These are phyloP conservation scores for Zalaria sp. DNA, from an alignment of 2,329 filamentous ascomycete genomes.

Conservation along the genomic window DNA sequence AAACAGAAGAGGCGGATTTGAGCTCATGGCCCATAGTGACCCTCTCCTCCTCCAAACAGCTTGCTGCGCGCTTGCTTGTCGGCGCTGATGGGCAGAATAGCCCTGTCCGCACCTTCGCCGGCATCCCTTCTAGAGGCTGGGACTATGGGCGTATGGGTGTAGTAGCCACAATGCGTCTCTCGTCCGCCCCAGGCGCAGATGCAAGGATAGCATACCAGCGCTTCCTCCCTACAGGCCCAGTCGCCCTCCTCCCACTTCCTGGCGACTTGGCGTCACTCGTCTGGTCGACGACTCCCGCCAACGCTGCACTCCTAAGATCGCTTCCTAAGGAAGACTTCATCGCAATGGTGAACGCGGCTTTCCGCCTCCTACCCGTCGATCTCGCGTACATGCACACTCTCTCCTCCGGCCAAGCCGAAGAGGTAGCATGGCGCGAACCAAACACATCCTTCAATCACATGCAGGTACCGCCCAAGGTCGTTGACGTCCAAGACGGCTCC, in stretches of 20 bases:
- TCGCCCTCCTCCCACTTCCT: constrained; percentile 82
- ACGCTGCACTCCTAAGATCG: constrained; percentile 66
- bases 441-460: constrained; percentile 40
- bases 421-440: constrained; percentile 68
- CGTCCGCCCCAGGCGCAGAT: constrained; percentile 28
- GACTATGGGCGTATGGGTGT: constrained; percentile 86
- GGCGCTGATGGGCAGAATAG: constrained; percentile 93
- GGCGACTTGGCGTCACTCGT: constrained; percentile 74
- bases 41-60: constrained; percentile 46
- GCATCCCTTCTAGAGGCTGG: constrained; percentile 77
- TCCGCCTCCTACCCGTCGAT: constrained; percentile 67
- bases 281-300: constrained; percentile 79
- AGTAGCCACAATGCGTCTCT: constrained; percentile 72
- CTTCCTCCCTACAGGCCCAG: constrained; percentile 82
- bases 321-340: constrained; percentile 60
- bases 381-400: constrained; percentile 68
- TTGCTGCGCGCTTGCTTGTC: constrained; percentile 73
- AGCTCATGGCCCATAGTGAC: constrained; percentile 77
- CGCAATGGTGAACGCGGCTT: constrained; percentile 85
- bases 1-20: constrained; percentile 52
- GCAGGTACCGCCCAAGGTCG: constrained; percentile 49
- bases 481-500: constrained; percentile 61
- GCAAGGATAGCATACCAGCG: constrained; percentile 70
- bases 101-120: constrained; percentile 78
- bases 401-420: constrained; percentile 40